Conservation (phyloP, 2,329 filamentous ascomycete species). For the Fusarium sp. region DNA sequence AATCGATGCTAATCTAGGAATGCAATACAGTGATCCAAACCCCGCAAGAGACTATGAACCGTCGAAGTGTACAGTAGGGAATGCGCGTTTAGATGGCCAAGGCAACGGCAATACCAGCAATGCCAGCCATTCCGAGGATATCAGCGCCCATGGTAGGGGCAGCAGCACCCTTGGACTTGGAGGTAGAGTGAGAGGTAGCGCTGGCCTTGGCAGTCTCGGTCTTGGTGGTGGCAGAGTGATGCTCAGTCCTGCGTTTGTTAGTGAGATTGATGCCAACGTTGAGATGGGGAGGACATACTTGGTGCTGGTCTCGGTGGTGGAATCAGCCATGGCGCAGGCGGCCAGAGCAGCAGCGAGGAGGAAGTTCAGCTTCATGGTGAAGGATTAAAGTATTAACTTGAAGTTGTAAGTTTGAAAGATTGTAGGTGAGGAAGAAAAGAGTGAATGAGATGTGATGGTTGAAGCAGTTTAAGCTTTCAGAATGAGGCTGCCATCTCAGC, state of each 20-base stretch:
- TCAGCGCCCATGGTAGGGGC: conserved; percentile 13
- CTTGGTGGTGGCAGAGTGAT: background rate
- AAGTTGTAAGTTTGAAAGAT: background rate
- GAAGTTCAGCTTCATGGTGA: conserved; percentile 22
- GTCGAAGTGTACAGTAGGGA: background rate
- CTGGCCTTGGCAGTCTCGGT: background rate
- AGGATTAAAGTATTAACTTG: background rate
- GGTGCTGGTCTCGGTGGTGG: conserved; percentile 3
- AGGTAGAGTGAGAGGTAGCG: background rate
- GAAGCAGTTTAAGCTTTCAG: background rate
- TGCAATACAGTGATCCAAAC: background rate
- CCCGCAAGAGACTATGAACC: background rate
- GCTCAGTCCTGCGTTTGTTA: background rate
- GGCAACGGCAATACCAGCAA: conserved; percentile 12
- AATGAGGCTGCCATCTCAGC: background rate
- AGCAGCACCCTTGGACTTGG: conserved; percentile 4
- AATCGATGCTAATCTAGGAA: background rate
- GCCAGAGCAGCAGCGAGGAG: conserved; percentile 7
- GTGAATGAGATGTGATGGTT: background rate
- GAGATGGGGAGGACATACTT: background rate
- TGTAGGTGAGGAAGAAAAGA: background rate
- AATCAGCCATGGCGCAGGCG: conserved; percentile 2
- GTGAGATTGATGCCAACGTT: accelerated
- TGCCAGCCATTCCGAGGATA: conserved; percentile 10
- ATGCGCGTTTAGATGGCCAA: background rate